phyloP scores from a whole-genome alignment of 192 early-diverging fungal species.

The Umbelopsis sp. region DNA sequence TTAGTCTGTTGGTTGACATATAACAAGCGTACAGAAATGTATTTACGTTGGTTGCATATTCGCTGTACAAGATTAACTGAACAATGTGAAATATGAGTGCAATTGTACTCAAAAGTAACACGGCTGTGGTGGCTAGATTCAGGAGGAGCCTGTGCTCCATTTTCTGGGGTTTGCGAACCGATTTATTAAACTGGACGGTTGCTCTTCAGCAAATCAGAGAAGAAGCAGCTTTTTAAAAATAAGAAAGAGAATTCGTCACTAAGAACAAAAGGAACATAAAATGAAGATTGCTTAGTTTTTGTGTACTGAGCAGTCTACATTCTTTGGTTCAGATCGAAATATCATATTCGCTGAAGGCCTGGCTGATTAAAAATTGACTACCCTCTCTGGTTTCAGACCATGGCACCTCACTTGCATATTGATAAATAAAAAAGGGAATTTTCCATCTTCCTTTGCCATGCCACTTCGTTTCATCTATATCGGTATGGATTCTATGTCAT shows the following conservation, averaged over 20 bases:
- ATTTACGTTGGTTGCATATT: conserved; percentile 6
- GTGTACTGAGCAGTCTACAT: not conserved
- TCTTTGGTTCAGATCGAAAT: conserved; percentile 17
- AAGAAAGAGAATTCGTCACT: not conserved
- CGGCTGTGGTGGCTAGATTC: not conserved
- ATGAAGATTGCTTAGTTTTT: not conserved
- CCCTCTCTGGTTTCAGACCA: no score
- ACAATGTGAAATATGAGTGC: conserved; percentile 1
- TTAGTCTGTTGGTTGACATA: no score
- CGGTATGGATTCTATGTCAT: no score
- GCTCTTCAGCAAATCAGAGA: not conserved
- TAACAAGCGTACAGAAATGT: no score
- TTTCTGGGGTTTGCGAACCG: not conserved
- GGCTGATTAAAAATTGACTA: no score
- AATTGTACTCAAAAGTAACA: conserved; percentile 6
- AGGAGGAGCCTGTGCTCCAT: conserved; percentile 9
- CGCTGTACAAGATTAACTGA: not conserved
- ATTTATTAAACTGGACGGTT: not conserved
- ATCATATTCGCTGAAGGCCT: not conserved
- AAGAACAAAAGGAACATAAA: not conserved
- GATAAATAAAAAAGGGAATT: no score
- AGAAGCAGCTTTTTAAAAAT: not conserved
- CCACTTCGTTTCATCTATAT: no score
- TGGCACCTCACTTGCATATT: no score
- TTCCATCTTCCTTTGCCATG: no score